Conservation (phyloP, 805 yeast species). For the Monosporozyma servazzii region DNA sequence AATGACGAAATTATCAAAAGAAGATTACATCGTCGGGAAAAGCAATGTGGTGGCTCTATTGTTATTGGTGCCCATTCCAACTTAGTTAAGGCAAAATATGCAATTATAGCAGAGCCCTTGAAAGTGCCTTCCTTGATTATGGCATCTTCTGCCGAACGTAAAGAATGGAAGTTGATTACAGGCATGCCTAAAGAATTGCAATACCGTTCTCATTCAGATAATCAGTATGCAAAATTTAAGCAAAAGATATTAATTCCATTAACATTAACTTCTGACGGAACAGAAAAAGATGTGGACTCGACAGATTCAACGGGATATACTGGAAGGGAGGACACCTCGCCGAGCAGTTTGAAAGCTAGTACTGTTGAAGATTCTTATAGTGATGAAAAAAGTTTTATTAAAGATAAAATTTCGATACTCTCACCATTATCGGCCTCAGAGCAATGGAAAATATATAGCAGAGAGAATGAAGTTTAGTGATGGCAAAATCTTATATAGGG, state of each 20-base stretch:
- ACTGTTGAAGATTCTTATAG: too few relatives aligned
- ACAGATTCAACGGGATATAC: too few relatives aligned
- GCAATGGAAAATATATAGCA: too few relatives aligned
- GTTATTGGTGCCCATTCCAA: conserved; percentile 11
- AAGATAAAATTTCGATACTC: too few relatives aligned
- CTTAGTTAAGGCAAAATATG: conserved; percentile 9
- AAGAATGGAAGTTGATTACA: conserved; percentile 10
- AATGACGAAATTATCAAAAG: conserved; percentile 11
- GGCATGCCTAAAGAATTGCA: conserved; percentile 6
- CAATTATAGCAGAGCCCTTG: conserved; percentile 27
- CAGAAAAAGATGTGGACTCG: background rate
- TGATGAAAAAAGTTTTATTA: too few relatives aligned
- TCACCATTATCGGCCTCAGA: too few relatives aligned
- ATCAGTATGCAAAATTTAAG: conserved; percentile 13
- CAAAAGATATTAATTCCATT: conserved; percentile 5
- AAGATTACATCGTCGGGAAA: background rate
- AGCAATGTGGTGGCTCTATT: conserved; percentile 19
- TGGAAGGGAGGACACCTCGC: too few relatives aligned
- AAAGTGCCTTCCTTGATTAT: conserved; percentile 21
- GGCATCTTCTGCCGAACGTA: conserved; percentile 15
- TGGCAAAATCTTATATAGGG: too few relatives aligned
- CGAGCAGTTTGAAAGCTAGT: too few relatives aligned
- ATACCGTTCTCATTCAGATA: conserved; percentile 10
- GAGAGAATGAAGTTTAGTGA: too few relatives aligned
- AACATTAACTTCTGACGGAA: conserved; percentile 3